These are phyloP conservation scores for Elaphomyces granulatus DNA, from an alignment of 495 filamentous ascomycete species.

Conservation along the genomic window DNA sequence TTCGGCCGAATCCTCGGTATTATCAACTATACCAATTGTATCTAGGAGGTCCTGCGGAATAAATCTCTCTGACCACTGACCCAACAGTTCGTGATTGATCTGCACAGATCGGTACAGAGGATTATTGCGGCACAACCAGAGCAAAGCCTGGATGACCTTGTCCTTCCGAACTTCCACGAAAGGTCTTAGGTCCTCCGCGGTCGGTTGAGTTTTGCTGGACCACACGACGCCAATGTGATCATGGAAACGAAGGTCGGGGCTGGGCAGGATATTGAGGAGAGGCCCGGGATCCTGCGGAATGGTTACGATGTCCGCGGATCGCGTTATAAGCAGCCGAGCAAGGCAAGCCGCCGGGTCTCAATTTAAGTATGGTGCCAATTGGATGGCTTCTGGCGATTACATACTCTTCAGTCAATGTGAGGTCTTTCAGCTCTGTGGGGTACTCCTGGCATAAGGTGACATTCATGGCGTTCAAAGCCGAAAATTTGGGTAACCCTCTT, in stretches of 20 bases:
- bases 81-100: background rate
- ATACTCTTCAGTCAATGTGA: slow-evolving; percentile 1
- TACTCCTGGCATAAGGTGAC: slow-evolving; percentile 5
- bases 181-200: background rate
- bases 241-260: background rate
- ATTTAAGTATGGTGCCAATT: background rate
- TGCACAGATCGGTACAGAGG: slow-evolving; percentile 1
- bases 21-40: background rate
- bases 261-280: slow-evolving; percentile 7
- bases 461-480: slow-evolving; percentile 4
- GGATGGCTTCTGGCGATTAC: background rate
- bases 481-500: too few species aligned
- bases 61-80: background rate
- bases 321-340: slow-evolving; percentile 1
- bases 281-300: slow-evolving; percentile 8
- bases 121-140: slow-evolving; percentile 5
- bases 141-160: slow-evolving; percentile 5
- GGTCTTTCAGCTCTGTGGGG: slow-evolving; percentile 2
- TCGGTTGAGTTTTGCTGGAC: background rate
- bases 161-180: slow-evolving; percentile 4
- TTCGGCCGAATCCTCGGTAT: background rate
- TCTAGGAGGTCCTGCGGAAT: background rate
- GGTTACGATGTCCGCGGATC: slow-evolving; percentile 7
- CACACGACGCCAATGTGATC: background rate
- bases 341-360: background rate